A percentile compares a stretch with the other conserved stretches of the same genome.
Evolutionary conservation across 331 rosid species (phyloP).

Genomic region (Spiraea crenata): DNA sequence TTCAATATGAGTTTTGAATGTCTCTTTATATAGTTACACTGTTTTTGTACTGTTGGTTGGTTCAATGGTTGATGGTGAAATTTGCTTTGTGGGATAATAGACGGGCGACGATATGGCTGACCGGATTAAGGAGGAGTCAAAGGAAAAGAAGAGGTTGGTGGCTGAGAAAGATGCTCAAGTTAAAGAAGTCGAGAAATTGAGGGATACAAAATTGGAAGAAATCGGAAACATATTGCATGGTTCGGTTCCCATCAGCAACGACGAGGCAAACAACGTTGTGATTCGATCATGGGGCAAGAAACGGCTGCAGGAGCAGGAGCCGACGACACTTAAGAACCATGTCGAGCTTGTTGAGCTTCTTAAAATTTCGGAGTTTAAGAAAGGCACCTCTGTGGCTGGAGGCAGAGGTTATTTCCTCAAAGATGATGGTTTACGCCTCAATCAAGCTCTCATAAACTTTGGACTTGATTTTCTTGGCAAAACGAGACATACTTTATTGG

Average conservation of each 20-base stretch:
- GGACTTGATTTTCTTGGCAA: conserved; percentile 37
- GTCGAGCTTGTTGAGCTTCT: conserved; percentile 88
- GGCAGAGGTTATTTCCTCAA: not conserved
- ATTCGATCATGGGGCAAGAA: conserved; percentile 80
- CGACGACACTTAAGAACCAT: conserved; percentile 65
- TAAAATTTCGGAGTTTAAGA: conserved; percentile 61
- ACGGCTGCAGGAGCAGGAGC: conserved; percentile 33
- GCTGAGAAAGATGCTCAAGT: conserved; percentile 69
- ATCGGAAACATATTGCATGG: conserved; percentile 87
- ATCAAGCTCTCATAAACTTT: not conserved
- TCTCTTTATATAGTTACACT: no score
- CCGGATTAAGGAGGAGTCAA: conserved; percentile 38
- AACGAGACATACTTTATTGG: conserved; percentile 57
- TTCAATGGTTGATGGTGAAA: no score
- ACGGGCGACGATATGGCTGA: not conserved
- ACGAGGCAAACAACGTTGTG: conserved; percentile 72
- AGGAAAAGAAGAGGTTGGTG: conserved; percentile 48
- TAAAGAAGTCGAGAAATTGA: conserved; percentile 38
- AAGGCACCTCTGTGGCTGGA: conserved; percentile 36
- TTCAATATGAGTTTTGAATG: no score
- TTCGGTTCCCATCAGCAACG: conserved; percentile 64
- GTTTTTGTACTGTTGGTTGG: no score
- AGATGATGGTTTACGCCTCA: not conserved
- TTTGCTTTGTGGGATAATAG: no score
- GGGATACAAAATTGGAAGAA: conserved; percentile 56